These are phyloP conservation scores for Vanderwaltozyma tropicalis DNA, from an alignment of 805 yeast genomes.

Conservation along the genomic window DNA sequence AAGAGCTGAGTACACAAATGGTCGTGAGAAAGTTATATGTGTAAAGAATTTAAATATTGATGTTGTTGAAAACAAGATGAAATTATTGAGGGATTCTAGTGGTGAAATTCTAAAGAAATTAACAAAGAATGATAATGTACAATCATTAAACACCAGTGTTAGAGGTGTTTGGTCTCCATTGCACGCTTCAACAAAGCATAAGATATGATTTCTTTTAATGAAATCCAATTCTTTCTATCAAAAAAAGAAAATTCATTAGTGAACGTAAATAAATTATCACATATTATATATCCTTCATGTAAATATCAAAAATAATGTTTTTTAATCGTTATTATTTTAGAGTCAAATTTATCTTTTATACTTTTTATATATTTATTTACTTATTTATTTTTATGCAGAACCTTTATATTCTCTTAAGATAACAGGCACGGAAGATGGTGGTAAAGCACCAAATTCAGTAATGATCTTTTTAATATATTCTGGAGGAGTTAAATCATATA, in stretches of 20 bases:
- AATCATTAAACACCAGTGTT: constrained; percentile 68
- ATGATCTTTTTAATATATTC: constrained; percentile 87
- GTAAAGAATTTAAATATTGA: constrained; percentile 59
- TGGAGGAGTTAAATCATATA: constrained; percentile 93
- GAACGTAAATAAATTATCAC: too few species aligned
- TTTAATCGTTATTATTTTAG: too few species aligned
- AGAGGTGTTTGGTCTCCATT: constrained; percentile 98
- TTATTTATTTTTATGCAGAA: constrained; percentile 16
- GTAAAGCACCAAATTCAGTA: constrained; percentile 91
- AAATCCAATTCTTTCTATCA: too few species aligned
- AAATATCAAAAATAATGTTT: too few species aligned
- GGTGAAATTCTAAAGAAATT: constrained; percentile 52
- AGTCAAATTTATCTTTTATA: too few species aligned
- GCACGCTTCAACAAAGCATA: constrained; percentile 37
- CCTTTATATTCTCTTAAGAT: constrained; percentile 83
- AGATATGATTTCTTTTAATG: too few species aligned
- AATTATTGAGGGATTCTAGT: constrained; percentile 52
- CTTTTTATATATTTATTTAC: not conserved
- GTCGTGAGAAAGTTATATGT: constrained; percentile 51
- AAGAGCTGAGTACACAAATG: constrained; percentile 44
- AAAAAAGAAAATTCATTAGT: too few species aligned
- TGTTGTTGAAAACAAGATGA: constrained; percentile 54
- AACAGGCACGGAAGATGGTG: constrained; percentile 97
- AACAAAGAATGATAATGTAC: constrained; percentile 64
- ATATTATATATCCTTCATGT: too few species aligned